phyloP scores from a whole-genome alignment of 2,329 filamentous ascomycete species.

The Diatrype stigma region DNA sequence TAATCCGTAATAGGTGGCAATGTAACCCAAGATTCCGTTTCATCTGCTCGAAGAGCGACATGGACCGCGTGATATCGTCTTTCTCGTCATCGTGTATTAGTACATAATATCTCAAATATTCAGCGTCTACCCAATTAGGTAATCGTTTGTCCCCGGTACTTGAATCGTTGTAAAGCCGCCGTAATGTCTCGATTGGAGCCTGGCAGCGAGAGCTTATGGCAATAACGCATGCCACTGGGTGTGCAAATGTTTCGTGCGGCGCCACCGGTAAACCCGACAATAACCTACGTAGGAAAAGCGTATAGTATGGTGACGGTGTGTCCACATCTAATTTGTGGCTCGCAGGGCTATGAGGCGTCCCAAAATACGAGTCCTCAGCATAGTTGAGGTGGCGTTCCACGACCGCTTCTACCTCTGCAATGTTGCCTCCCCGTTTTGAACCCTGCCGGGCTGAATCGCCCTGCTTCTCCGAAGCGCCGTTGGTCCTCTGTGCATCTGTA shows the following conservation, averaged over 20 bases:
- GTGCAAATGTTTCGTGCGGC: slow-evolving; percentile 88
- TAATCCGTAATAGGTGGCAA: slow-evolving; percentile 83
- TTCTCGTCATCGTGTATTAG: slow-evolving; percentile 94
- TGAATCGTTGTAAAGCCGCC: slow-evolving; percentile 80
- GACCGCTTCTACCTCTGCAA: slow-evolving; percentile 72
- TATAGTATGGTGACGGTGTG: slow-evolving; percentile 73
- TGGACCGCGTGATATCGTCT: slow-evolving; percentile 87
- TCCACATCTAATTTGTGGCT: slow-evolving; percentile 42
- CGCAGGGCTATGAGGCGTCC: slow-evolving; percentile 32
- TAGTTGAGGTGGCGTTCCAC: slow-evolving; percentile 75
- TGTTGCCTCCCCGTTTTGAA: slow-evolving; percentile 32
- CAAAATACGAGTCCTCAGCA: slow-evolving; percentile 58
- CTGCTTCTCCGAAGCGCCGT: slow-evolving; percentile 25
- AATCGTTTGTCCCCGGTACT: slow-evolving; percentile 69
- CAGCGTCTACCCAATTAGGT: slow-evolving; percentile 82
- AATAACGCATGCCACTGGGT: slow-evolving; percentile 91
- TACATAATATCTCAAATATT: slow-evolving; percentile 94
- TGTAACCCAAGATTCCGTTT: slow-evolving; percentile 96
- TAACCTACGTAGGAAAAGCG: slow-evolving; percentile 76
- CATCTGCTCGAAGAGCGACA: slow-evolving; percentile 94
- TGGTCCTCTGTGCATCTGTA: slow-evolving; percentile 14
- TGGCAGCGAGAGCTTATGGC: slow-evolving; percentile 87
- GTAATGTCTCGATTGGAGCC: slow-evolving; percentile 79
- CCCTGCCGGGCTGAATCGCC: slow-evolving; percentile 10
- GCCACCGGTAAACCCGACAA: slow-evolving; percentile 74